Percentiles rank a stretch among this genome's conserved stretches.
These are phyloP conservation scores for Cymbidium sinense DNA, from an alignment of 106 monocot species.

Conservation along the genomic window DNA sequence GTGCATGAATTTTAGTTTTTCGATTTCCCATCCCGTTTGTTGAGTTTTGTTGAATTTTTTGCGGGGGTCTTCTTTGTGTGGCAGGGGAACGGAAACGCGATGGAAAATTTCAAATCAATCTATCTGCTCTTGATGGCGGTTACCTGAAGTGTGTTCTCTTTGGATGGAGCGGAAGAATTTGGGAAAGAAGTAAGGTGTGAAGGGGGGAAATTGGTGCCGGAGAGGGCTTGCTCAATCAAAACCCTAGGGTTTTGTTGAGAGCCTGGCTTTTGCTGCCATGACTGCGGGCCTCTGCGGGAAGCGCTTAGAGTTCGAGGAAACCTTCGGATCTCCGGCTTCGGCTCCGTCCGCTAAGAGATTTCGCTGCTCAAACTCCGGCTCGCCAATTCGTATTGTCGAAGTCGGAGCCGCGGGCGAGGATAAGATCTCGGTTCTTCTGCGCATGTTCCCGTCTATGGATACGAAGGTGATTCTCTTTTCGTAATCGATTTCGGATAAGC, in stretches of 20 bases:
- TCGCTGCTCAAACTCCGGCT: conserved; percentile 27
- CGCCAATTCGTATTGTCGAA: conserved; percentile 13
- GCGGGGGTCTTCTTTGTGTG: too few relatives aligned
- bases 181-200: background rate
- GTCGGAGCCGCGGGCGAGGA: conserved; percentile 32
- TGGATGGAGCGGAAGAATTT: background rate
- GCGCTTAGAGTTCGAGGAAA: conserved; percentile 73
- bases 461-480: conserved; percentile 22
- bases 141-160: too few relatives aligned
- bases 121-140: background rate
- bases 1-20: too few relatives aligned
- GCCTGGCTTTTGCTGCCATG: conserved; percentile 42
- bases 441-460: conserved; percentile 53
- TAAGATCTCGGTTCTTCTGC: conserved; percentile 31
- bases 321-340: conserved; percentile 56
- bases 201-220: background rate
- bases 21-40: too few relatives aligned
- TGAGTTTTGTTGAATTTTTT: too few relatives aligned
- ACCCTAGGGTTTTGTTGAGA: conserved; percentile 19
- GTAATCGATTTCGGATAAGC: background rate
- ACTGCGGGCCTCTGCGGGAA: conserved; percentile 85
- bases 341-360: conserved; percentile 40
- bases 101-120: too few relatives aligned
- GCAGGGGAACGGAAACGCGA: too few relatives aligned
- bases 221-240: conserved; percentile 1